Evolutionary conservation across 495 filamentous ascomycete genomes (phyloP).

Genomic region (Penicillium desertorum): DNA sequence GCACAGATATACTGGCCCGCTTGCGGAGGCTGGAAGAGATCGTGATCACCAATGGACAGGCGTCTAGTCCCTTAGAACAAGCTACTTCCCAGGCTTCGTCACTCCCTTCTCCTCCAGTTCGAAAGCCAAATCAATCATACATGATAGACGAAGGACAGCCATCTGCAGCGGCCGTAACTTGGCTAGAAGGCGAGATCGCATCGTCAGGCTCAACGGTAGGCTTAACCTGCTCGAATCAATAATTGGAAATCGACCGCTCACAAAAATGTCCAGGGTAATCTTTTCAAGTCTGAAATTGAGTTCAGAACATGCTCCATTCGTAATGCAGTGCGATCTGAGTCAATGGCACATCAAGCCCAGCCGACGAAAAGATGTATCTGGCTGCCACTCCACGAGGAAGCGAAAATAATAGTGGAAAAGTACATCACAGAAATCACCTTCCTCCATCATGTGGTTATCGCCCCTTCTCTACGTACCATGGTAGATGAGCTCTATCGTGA

Average conservation of each 20-base stretch:
- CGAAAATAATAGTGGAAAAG: conserved; percentile 41
- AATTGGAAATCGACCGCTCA: conserved; percentile 6
- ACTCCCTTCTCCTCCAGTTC: not conserved
- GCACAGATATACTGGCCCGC: conserved; percentile 23
- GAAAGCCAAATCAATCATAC: not conserved
- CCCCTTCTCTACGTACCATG: conserved; percentile 35
- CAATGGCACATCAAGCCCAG: not conserved
- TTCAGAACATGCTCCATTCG: conserved; percentile 21
- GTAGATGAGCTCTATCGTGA: conserved; percentile 39
- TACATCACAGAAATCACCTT: conserved; percentile 40
- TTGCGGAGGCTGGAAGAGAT: conserved; percentile 28
- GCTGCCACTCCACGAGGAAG: conserved; percentile 42
- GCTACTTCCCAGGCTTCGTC: conserved; percentile 4
- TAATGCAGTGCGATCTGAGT: not conserved
- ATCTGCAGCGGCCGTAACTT: conserved; percentile 14
- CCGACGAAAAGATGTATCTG: conserved; percentile 32
- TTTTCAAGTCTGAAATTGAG: conserved; percentile 12
- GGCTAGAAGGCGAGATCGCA: conserved; percentile 24
- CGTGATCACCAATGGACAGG: conserved; percentile 16
- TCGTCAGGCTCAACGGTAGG: conserved; percentile 17
- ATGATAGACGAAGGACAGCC: conserved; percentile 1
- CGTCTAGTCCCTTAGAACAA: conserved; percentile 7
- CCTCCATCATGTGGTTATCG: conserved; percentile 43
- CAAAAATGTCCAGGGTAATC: not conserved
- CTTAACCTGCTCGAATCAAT: too few species aligned